Evolutionary conservation across 1,284 basidiomycete species (phyloP).

Genomic region (Amylostereum chailletii): DNA sequence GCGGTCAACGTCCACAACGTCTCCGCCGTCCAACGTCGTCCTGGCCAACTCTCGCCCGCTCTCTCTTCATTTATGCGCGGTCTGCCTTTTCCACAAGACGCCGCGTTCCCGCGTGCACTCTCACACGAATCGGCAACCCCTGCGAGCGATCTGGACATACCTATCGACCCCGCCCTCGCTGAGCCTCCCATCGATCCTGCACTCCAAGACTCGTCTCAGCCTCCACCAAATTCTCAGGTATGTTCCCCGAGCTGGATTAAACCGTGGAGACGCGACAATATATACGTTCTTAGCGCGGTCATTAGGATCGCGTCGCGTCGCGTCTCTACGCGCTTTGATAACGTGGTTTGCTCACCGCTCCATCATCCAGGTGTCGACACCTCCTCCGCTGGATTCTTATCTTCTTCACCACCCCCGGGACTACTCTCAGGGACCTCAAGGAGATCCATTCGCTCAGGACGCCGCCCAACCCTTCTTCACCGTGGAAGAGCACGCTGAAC

Average conservation of each 20-base stretch:
- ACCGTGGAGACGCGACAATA: no score
- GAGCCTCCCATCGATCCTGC: conserved; percentile 43
- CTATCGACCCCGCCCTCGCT: conserved; percentile 63
- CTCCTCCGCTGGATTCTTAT: conserved; percentile 6
- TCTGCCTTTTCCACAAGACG: conserved; percentile 45
- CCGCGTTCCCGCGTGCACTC: conserved; percentile 37
- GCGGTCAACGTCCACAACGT: not conserved
- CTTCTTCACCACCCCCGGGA: conserved; percentile 18
- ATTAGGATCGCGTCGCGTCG: conserved; percentile 27
- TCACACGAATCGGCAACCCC: conserved; percentile 50
- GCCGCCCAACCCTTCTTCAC: conserved; percentile 46
- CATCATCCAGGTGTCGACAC: conserved; percentile 7
- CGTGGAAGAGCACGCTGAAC: conserved; percentile 27
- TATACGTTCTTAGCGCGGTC: not conserved
- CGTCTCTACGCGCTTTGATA: conserved; percentile 13
- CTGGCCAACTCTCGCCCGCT: conserved; percentile 4
- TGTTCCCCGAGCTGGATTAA: conserved; percentile 1
- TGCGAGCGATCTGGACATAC: conserved; percentile 47
- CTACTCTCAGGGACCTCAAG: conserved; percentile 67
- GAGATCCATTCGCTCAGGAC: conserved; percentile 63
- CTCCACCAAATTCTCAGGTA: conserved; percentile 16
- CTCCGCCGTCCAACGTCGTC: conserved; percentile 9
- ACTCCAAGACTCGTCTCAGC: conserved; percentile 26
- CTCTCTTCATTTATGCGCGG: conserved; percentile 38
- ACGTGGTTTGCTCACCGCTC: conserved; percentile 4